phyloP scores from a whole-genome alignment of 495 filamentous ascomycete genomes.

The Astrothelium macrocarpum region DNA sequence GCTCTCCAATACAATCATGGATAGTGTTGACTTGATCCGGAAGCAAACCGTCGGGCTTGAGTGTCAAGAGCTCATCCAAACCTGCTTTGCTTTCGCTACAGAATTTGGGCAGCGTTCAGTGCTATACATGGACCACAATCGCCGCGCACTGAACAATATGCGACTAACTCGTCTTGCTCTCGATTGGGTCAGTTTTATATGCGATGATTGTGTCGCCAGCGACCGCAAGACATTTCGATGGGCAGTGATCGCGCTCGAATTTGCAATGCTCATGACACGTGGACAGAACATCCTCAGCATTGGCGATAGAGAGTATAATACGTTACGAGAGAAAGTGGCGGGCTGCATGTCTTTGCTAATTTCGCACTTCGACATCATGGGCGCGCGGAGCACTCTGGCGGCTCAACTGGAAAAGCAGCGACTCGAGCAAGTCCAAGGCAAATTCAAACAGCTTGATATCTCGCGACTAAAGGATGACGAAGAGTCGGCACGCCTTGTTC shows the following conservation, averaged over 20 bases:
- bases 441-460: conserved; percentile 63
- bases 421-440: conserved; percentile 59
- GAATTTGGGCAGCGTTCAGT: conserved; percentile 94
- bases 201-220: conserved; percentile 91
- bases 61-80: conserved; percentile 92
- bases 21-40: conserved; percentile 87
- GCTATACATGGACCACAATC: conserved; percentile 84
- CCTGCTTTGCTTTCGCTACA: conserved; percentile 97
- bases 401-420: conserved; percentile 84
- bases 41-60: conserved; percentile 74
- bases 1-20: conserved; percentile 98
- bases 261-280: conserved; percentile 91
- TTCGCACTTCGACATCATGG: conserved; percentile 98
- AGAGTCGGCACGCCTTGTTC: conserved; percentile 63
- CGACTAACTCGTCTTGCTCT: conserved; percentile 85
- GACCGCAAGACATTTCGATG: conserved; percentile 94
- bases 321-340: conserved; percentile 75
- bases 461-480: conserved; percentile 74
- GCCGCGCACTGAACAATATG: conserved; percentile 90
- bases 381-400: conserved; percentile 81
- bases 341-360: conserved; percentile 97
- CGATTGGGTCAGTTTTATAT: conserved; percentile 96
- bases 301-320: conserved; percentile 73
- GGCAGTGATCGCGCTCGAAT: conserved; percentile 91
- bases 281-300: conserved; percentile 84